Percentiles rank a stretch among this genome's conserved stretches.
Evolutionary conservation across 2,329 filamentous ascomycete species (phyloP).

Genomic region (Dendryphion nanum): DNA sequence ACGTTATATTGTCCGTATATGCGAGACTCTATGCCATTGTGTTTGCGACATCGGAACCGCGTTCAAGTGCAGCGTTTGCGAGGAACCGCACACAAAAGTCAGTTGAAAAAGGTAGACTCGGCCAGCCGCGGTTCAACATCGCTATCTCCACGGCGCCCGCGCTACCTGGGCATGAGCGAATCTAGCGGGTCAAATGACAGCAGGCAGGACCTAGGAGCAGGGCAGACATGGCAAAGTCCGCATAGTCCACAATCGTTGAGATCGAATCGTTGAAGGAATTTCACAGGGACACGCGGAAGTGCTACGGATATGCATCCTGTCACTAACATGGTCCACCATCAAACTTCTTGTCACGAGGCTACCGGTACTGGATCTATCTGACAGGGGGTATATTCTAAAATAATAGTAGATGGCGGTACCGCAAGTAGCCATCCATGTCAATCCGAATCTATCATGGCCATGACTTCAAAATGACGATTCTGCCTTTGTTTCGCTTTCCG

Average conservation of each 20-base stretch:
- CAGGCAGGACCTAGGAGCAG: constrained; percentile 3
- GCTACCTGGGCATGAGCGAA: constrained; percentile 5
- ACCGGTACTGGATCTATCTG: too few relatives aligned
- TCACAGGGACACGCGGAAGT: constrained; percentile 1
- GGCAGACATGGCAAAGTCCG: too few relatives aligned
- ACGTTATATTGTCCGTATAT: neutral
- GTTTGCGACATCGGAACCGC: constrained; percentile 2
- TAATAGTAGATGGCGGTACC: too few relatives aligned
- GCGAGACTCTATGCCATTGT: neutral
- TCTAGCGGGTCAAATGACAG: neutral
- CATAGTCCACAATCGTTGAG: neutral
- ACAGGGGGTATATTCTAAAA: too few relatives aligned
- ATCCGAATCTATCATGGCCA: too few relatives aligned
- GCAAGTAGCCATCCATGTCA: constrained; percentile 25
- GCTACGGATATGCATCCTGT: constrained; percentile 4
- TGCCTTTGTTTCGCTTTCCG: constrained; percentile 5
- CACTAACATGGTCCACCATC: too few relatives aligned
- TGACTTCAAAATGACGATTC: constrained; percentile 7
- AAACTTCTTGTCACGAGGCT: too few relatives aligned
- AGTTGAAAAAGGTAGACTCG: constrained; percentile 1
- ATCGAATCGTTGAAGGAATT: neutral
- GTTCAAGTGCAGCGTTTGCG: too few relatives aligned
- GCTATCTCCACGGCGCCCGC: neutral
- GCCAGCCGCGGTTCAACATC: constrained; percentile 8
- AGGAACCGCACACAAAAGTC: neutral